A percentile compares a stretch with the other conserved stretches of the same genome.
Evolutionary conservation across 2,329 filamentous ascomycete species (phyloP).

Genomic region (Ophiostoma australiae): DNA sequence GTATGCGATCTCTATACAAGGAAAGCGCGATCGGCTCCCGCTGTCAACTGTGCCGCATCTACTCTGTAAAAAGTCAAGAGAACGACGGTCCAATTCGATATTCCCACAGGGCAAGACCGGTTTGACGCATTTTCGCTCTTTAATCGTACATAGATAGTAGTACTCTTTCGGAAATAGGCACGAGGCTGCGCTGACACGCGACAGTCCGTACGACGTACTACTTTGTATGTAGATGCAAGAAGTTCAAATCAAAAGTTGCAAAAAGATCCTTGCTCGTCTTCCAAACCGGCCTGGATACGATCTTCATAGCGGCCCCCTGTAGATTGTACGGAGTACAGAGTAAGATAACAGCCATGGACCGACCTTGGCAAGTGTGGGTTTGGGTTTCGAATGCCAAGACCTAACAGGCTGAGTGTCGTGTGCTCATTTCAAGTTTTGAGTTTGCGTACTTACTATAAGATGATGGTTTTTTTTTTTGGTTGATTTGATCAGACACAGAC

Average conservation of each 20-base stretch:
- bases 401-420: slow-evolving; percentile 3
- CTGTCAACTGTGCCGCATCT: slow-evolving; percentile 8
- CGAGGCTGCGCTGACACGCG: background rate
- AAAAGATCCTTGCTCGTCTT: background rate
- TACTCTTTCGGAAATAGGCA: background rate
- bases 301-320: background rate
- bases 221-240: background rate
- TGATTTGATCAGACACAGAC: no score
- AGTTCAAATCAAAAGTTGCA: background rate
- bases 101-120: background rate
- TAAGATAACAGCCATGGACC: background rate
- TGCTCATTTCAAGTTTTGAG: background rate
- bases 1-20: background rate
- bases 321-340: background rate
- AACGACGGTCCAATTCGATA: background rate
- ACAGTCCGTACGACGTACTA: background rate
- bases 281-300: background rate
- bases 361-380: background rate
- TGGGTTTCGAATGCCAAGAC: slow-evolving; percentile 1
- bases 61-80: background rate
- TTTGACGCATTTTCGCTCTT: background rate
- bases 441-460: background rate
- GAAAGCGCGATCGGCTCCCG: background rate
- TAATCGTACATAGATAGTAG: no score
- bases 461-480: no score